Percentiles rank a stretch among this genome's conserved stretches.
These are phyloP conservation scores for Astragalus glycyphyllos DNA, from an alignment of 306 rosid species.

Conservation along the genomic window DNA sequence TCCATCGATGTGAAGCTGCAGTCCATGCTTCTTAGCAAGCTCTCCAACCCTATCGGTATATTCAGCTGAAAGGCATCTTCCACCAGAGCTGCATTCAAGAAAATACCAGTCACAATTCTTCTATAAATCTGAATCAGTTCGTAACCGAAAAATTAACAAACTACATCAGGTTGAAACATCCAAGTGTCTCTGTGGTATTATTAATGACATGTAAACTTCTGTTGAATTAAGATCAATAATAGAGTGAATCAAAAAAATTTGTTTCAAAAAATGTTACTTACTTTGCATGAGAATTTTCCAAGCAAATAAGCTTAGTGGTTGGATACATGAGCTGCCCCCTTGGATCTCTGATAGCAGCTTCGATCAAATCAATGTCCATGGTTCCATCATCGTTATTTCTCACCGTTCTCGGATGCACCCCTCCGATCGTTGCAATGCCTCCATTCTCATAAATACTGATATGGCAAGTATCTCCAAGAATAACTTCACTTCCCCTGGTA, in stretches of 20 bases:
- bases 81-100: conserved; percentile 76
- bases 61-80: conserved; percentile 81
- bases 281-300: conserved; percentile 95
- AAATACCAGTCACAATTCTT: conserved; percentile 14
- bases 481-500: conserved; percentile 88
- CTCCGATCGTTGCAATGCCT: conserved; percentile 89
- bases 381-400: conserved; percentile 85
- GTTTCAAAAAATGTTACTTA: conserved; percentile 44
- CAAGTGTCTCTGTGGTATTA: neutral
- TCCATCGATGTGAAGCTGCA: conserved; percentile 95
- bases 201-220: conserved; percentile 3
- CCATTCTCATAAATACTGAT: conserved; percentile 87
- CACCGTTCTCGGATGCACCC: conserved; percentile 81
- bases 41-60: conserved; percentile 88
- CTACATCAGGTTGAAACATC: neutral
- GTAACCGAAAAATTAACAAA: conserved; percentile 7
- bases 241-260: conserved; percentile 12
- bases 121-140: conserved; percentile 8
- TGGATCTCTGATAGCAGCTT: conserved; percentile 83
- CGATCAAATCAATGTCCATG: conserved; percentile 75
- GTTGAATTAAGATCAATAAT: neutral
- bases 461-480: conserved; percentile 83
- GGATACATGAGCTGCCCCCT: conserved; percentile 67
- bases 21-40: conserved; percentile 81
- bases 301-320: conserved; percentile 87